phyloP scores from a whole-genome alignment of 306 rosid genomes.

The Casuarina cunninghamiana region DNA sequence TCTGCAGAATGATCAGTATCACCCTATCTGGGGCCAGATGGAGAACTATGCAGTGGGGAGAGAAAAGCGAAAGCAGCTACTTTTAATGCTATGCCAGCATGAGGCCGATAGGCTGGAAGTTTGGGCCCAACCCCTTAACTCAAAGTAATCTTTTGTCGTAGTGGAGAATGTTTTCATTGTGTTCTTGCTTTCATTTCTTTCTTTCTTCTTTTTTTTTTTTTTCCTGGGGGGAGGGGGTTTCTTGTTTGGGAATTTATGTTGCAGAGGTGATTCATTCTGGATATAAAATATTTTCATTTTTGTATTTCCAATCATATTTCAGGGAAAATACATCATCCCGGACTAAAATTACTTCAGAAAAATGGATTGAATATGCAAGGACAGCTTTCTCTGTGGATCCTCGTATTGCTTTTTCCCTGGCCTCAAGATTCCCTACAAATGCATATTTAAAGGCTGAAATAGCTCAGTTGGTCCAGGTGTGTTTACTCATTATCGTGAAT shows the following conservation, averaged over 20 bases:
- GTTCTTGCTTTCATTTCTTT: neutral
- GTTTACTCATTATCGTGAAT: neutral
- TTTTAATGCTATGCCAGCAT: constrained; percentile 87
- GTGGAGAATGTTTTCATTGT: neutral
- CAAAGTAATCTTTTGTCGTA: constrained; percentile 52
- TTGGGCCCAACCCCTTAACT: constrained; percentile 93
- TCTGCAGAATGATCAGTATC: constrained; percentile 66
- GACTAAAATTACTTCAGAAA: constrained; percentile 77
- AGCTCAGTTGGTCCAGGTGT: constrained; percentile 87
- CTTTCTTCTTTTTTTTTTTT: too few relatives aligned
- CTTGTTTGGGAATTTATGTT: neutral
- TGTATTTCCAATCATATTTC: constrained; percentile 29
- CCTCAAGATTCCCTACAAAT: constrained; percentile 82
- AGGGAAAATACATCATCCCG: constrained; percentile 69
- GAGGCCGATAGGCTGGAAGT: constrained; percentile 98
- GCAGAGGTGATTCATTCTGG: neutral
- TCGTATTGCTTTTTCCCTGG: constrained; percentile 77
- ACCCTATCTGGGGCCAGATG: constrained; percentile 98
- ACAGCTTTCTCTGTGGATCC: constrained; percentile 97
- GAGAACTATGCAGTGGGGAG: constrained; percentile 80
- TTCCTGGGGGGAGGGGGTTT: neutral
- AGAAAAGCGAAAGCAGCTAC: constrained; percentile 85
- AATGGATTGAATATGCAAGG: constrained; percentile 86
- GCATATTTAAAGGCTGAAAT: constrained; percentile 78
- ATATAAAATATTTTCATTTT: constrained; percentile 2